Evolutionary conservation across 805 yeast species (phyloP).

Genomic region (Kuraishia cidri): DNA sequence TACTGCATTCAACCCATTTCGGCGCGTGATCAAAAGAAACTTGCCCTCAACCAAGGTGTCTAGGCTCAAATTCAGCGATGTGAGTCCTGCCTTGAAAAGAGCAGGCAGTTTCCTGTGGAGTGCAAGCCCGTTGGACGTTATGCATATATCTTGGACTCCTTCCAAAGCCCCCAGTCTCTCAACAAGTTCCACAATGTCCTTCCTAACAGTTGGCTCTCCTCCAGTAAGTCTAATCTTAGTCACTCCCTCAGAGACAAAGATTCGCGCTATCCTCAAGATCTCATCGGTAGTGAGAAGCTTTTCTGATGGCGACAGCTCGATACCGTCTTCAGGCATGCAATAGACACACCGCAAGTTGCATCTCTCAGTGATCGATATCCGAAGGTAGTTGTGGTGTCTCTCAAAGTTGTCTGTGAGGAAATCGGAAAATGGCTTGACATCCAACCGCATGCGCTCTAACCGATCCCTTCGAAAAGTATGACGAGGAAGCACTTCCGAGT

Average conservation of each 20-base stretch:
- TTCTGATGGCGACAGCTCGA: slow-evolving; percentile 33
- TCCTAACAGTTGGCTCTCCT: slow-evolving; percentile 48
- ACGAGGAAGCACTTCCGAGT: too few species aligned
- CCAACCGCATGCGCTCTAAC: too few species aligned
- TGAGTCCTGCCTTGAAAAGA: slow-evolving; percentile 31
- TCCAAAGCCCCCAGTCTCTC: slow-evolving; percentile 22
- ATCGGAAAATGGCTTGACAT: slow-evolving; percentile 20
- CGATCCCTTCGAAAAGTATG: too few species aligned
- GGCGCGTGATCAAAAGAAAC: slow-evolving; percentile 35
- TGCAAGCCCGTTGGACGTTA: slow-evolving; percentile 45
- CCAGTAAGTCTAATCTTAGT: slow-evolving; percentile 43
- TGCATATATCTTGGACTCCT: slow-evolving; percentile 39
- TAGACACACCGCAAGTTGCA: slow-evolving; percentile 38
- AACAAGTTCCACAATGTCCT: slow-evolving; percentile 36
- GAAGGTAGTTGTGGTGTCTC: slow-evolving; percentile 36
- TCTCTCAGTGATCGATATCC: slow-evolving; percentile 42
- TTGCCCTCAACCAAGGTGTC: slow-evolving; percentile 46
- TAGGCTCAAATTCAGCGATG: slow-evolving; percentile 35
- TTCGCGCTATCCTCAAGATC: slow-evolving; percentile 28
- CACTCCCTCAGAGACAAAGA: slow-evolving; percentile 42
- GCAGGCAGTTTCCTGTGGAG: slow-evolving; percentile 35
- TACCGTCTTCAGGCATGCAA: slow-evolving; percentile 52
- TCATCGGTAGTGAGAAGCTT: slow-evolving; percentile 32
- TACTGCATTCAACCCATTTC: slow-evolving; percentile 39
- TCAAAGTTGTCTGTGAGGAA: slow-evolving; percentile 34